Percentiles rank a stretch among this genome's conserved stretches.
phyloP scores from a whole-genome alignment of 2,329 filamentous ascomycete species.

The Calonectria leucothoes region DNA sequence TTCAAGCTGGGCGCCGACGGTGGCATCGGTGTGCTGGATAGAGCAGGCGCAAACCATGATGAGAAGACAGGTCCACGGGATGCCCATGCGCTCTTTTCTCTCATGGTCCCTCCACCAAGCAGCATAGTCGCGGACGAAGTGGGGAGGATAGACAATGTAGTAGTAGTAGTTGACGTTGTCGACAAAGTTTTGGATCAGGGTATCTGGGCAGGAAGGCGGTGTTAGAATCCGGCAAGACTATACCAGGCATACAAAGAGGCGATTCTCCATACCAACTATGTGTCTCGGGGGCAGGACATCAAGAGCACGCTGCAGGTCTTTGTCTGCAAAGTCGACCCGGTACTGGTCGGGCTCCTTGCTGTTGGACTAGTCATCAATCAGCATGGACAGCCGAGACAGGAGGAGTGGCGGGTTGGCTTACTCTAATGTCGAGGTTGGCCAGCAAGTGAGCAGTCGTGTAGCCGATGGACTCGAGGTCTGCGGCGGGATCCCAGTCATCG shows the following conservation, averaged over 20 bases:
- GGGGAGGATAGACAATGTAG: slow-evolving; percentile 51
- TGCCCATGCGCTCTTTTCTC: slow-evolving; percentile 43
- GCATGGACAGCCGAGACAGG: background rate
- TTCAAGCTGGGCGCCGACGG: slow-evolving; percentile 45
- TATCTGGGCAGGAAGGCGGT: slow-evolving; percentile 41
- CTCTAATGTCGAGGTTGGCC: slow-evolving; percentile 41
- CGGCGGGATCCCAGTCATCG: slow-evolving; percentile 8
- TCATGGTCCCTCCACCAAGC: slow-evolving; percentile 48
- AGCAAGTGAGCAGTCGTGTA: slow-evolving; percentile 49
- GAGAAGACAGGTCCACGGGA: slow-evolving; percentile 53
- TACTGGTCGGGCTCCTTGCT: slow-evolving; percentile 14
- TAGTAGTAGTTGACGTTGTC: slow-evolving; percentile 52
- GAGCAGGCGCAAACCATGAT: slow-evolving; percentile 53
- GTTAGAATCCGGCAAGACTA: background rate
- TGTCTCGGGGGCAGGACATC: slow-evolving; percentile 45
- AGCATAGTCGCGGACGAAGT: slow-evolving; percentile 50
- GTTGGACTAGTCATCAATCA: slow-evolving; percentile 16
- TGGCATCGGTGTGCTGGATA: slow-evolving; percentile 47
- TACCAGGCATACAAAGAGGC: background rate
- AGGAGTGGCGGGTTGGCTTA: slow-evolving; percentile 28
- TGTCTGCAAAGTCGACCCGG: slow-evolving; percentile 29
- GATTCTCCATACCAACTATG: slow-evolving; percentile 45
- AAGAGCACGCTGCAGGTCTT: slow-evolving; percentile 47
- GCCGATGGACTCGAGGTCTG: slow-evolving; percentile 47
- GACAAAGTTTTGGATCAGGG: slow-evolving; percentile 52